Percentiles rank a stretch among this genome's conserved stretches.
Evolutionary conservation across 2,329 filamentous ascomycete genomes (phyloP).

Genomic region (Didymosphaeria variabile): DNA sequence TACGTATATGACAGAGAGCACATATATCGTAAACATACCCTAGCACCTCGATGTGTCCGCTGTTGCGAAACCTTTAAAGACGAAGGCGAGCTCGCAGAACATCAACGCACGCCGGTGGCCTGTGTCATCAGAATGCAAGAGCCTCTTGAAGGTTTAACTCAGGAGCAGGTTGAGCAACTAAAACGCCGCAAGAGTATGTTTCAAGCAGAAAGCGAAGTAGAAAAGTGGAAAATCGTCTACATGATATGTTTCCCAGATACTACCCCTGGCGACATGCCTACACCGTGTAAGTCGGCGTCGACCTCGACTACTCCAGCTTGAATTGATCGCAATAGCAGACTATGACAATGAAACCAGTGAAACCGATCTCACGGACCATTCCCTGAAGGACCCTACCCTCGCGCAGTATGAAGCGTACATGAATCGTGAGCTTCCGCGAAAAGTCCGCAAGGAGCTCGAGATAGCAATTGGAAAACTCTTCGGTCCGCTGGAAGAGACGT

Average conservation of each 20-base stretch:
- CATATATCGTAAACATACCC: constrained; percentile 17
- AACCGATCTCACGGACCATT: neutral
- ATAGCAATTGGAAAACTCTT: constrained; percentile 6
- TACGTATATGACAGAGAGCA: constrained; percentile 10
- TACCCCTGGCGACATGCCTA: constrained; percentile 3
- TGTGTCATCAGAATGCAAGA: constrained; percentile 6
- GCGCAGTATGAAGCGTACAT: constrained; percentile 19
- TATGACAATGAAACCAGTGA: neutral
- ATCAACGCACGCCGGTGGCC: constrained; percentile 1
- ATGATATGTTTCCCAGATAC: constrained; percentile 20
- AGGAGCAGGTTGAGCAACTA: constrained; percentile 15
- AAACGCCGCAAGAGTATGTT: constrained; percentile 20
- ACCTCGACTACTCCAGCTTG: neutral
- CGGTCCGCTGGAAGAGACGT: constrained; percentile 16
- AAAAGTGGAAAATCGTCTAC: constrained; percentile 23
- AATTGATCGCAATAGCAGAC: neutral
- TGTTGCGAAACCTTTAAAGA: constrained; percentile 13
- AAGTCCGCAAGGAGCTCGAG: constrained; percentile 15
- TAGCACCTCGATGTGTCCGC: constrained; percentile 14
- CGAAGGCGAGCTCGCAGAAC: constrained; percentile 11
- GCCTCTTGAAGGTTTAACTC: constrained; percentile 12
- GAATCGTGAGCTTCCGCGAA: constrained; percentile 17
- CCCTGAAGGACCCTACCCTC: constrained; percentile 13
- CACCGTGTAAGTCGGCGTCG: constrained; percentile 12
- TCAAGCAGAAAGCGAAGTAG: constrained; percentile 17